phyloP scores from a whole-genome alignment of 495 filamentous ascomycete species.

The Bombardia bombarda region DNA sequence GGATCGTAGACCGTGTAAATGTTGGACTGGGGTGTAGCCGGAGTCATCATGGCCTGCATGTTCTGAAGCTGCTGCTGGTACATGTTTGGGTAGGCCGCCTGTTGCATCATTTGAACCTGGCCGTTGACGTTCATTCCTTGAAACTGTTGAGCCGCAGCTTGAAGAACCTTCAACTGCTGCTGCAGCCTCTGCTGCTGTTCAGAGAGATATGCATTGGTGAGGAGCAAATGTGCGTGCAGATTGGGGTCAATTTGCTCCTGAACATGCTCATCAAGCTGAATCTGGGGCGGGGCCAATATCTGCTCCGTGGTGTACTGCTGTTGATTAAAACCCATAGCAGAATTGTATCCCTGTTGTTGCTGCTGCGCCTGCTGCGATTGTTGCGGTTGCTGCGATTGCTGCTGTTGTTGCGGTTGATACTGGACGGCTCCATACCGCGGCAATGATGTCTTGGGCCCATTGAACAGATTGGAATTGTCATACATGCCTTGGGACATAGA shows the following conservation, averaged over 20 bases:
- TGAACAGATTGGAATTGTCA: constrained; percentile 32
- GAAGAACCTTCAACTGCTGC: constrained; percentile 49
- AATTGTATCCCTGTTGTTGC: constrained; percentile 26
- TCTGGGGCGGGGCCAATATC: constrained; percentile 72
- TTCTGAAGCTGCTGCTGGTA: constrained; percentile 50
- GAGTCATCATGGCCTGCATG: constrained; percentile 59
- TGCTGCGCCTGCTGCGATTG: constrained; percentile 23
- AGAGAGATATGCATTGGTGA: constrained; percentile 76
- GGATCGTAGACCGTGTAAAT: constrained; percentile 79
- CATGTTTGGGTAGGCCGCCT: constrained; percentile 36
- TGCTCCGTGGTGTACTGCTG: constrained; percentile 62
- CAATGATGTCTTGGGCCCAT: constrained; percentile 46
- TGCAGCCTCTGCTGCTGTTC: constrained; percentile 81
- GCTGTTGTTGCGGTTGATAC: constrained; percentile 6
- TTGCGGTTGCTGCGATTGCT: constrained; percentile 14
- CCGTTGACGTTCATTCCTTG: constrained; percentile 57
- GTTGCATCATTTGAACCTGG: constrained; percentile 34
- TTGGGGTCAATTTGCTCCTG: constrained; percentile 70
- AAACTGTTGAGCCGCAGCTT: constrained; percentile 65
- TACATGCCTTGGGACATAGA: constrained; percentile 42
- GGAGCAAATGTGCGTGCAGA: constrained; percentile 73
- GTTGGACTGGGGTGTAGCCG: constrained; percentile 36
- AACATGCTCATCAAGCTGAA: constrained; percentile 59
- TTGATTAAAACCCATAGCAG: constrained; percentile 16
- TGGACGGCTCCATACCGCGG: constrained; percentile 32